Base-by-base conservation (phyloP, 2,329 filamentous ascomycete species). In the Phaeophleospora eucalypticola region DNA sequence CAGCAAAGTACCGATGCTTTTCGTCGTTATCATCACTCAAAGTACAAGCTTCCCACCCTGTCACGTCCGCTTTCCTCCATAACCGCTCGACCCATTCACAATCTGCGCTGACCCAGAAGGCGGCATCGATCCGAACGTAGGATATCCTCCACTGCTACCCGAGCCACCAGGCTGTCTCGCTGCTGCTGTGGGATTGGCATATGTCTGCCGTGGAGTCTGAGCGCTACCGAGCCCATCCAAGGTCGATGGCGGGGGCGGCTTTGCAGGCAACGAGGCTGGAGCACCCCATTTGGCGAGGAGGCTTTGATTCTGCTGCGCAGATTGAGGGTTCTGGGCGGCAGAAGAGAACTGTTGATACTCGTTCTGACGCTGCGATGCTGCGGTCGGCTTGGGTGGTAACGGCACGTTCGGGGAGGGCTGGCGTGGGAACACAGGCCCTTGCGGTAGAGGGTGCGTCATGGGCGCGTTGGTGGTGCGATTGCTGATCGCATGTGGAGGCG, bases 201-300 rank as follows among this genome's bases (percentile, higher is more conserved):
- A 57, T 20, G 52, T 43, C 40, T 53, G 54, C 29, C 52, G 44
- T 38, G 52, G 52, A 24, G 54, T 48, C 19, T 54, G 52, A 20
- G 45, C 37, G 36, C 15, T 29, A 36, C 61, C 56, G 36, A 59
- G 57, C 4, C 57, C 51, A 38, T 61, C 68, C 9, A 12, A 29
- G 24, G 24, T 7, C 12, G 62, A 62, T 2, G 72, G 65, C 38
- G 75, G 72, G 34, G 77, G 76, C 29, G 77, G 77, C 57, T 79
- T 80, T 8, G 76, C 71, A 38, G 77, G 77, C 36, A 80, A 65
- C 41, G 76, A 75, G 14, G 76, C 66, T 4, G 76, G 73, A 24
- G 76, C 75, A 21, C 76, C 77, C 64, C 75, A 80, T 54, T 79
- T 79, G n/a, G 76, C 74, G 43, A 79, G 75, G 54, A 72, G 74